Conservation (phyloP, 176 grass and related monocot genomes). For the Carex cristatella region DNA sequence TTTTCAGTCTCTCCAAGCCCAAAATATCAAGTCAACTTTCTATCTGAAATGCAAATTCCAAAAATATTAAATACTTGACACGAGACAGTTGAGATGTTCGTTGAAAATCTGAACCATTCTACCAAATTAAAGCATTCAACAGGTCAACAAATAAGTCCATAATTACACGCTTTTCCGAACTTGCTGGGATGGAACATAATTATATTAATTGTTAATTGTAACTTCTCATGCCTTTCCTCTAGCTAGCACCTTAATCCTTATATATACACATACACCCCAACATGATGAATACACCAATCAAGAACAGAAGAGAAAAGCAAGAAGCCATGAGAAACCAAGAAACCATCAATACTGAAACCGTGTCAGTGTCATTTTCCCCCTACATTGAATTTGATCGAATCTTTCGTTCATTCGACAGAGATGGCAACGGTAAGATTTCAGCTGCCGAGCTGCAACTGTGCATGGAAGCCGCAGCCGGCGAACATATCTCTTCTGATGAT, state of each 20-base stretch:
- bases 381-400: conserved; percentile 21
- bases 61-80: no score
- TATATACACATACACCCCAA: not conserved
- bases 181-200: no score
- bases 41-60: no score
- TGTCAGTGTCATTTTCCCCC: not conserved
- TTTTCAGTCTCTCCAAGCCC: no score
- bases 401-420: conserved; percentile 22
- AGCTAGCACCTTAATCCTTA: not conserved
- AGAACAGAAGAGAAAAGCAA: not conserved
- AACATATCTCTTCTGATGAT: conserved; percentile 19
- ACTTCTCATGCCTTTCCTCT: conserved; percentile 8
- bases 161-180: no score
- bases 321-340: not conserved
- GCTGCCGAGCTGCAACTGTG: conserved; percentile 6
- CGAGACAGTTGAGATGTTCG: no score
- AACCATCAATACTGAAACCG: not conserved
- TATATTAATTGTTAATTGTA: not conserved
- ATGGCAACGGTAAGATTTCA: conserved; percentile 26
- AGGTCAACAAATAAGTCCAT: no score
- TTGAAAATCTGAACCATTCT: no score
- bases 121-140: no score
- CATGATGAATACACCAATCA: not conserved
- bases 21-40: no score
- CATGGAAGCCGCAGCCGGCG: conserved; percentile 2